phyloP scores from a whole-genome alignment of 495 filamentous ascomycete species.

The Hyaloscypha bicolor region DNA sequence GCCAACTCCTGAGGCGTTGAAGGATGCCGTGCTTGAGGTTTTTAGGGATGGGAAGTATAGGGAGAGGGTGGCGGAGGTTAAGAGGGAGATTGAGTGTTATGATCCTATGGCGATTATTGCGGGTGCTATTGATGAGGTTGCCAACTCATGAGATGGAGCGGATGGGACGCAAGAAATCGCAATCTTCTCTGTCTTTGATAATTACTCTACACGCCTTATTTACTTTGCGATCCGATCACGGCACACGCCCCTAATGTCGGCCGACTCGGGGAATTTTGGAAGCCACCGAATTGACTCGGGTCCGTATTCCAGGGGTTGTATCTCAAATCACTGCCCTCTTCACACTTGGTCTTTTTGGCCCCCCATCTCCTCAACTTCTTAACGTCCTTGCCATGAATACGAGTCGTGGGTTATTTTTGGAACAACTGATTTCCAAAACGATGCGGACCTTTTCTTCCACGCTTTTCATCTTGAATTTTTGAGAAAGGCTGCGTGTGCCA shows the following conservation, averaged over 20 bases:
- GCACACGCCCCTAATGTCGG: not conserved
- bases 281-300: not conserved
- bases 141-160: not conserved
- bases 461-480: no score
- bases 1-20: slow-evolving; percentile 31
- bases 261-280: not conserved
- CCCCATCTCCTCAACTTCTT: not conserved
- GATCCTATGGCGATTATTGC: slow-evolving; percentile 30
- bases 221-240: not conserved
- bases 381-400: not conserved
- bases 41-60: slow-evolving; percentile 29
- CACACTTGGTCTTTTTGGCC: not conserved
- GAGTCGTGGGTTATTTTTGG: no score
- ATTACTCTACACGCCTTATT: no score
- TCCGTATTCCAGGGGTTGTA: not conserved
- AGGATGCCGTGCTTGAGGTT: slow-evolving; percentile 31
- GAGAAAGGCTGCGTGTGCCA: not conserved
- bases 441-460: no score
- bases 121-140: slow-evolving; percentile 22
- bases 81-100: slow-evolving; percentile 27
- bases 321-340: not conserved
- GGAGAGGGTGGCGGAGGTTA: slow-evolving; percentile 28
- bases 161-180: not conserved
- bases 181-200: not conserved
- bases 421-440: no score